These are phyloP conservation scores for Amanita molliuscula DNA, from an alignment of 768 basidiomycete genomes.

Conservation along the genomic window DNA sequence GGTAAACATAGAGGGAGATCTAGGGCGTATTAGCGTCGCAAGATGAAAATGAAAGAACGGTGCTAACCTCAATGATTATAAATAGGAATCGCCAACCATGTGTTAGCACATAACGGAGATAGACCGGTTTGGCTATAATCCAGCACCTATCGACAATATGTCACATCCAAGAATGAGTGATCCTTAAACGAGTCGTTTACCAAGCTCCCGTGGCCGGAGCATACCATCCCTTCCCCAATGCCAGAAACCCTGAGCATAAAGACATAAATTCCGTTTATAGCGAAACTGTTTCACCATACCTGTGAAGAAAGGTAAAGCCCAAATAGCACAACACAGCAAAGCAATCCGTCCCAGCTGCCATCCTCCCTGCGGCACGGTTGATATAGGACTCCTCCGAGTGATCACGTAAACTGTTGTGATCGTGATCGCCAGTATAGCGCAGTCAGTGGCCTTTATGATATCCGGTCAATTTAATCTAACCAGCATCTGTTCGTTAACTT, in stretches of 20 bases:
- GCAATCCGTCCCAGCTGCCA: background rate
- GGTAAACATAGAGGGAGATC: background rate
- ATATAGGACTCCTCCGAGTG: background rate
- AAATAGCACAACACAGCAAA: background rate
- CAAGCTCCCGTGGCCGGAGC: constrained; percentile 9
- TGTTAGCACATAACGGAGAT: constrained; percentile 9
- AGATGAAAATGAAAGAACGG: background rate
- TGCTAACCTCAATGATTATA: constrained; percentile 14
- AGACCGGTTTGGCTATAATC: constrained; percentile 7
- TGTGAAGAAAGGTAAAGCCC: constrained; percentile 4
- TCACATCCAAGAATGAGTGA: background rate
- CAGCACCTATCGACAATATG: constrained; percentile 6
- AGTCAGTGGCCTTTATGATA: constrained; percentile 6
- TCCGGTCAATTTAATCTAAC: background rate
- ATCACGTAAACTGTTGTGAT: background rate
- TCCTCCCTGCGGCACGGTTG: background rate
- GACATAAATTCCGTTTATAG: background rate
- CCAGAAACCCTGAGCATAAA: constrained; percentile 7
- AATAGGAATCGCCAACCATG: constrained; percentile 11
- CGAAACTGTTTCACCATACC: background rate
- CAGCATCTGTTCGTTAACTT: background rate
- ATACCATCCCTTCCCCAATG: constrained; percentile 9
- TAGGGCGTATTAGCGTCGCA: background rate
- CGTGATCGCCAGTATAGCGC: constrained; percentile 6
- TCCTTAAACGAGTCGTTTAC: background rate